Base-by-base conservation (phyloP, 345 rosid species). In the Eucalyptus albens region DNA sequence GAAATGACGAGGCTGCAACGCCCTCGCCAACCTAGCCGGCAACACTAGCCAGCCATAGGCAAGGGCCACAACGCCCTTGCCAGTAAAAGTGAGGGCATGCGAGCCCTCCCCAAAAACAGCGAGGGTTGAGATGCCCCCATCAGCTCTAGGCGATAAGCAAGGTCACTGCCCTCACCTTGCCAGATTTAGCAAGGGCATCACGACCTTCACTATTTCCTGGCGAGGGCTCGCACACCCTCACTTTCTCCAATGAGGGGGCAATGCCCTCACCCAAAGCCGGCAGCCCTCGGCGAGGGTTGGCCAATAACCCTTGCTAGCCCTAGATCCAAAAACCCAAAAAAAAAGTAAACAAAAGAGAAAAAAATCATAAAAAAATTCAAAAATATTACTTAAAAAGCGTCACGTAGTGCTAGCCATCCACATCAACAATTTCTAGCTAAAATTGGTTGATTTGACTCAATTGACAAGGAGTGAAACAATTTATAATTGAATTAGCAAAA, bases 1-100 rank as follows among this genome's bases (percentile, higher is more conserved):
- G 2, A 51, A 51, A 51, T 0, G 0, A 51, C 22, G 0, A 51
- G 21, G 55, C 2, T 0, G 1, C 4, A 0, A 51, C 0, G 4
- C 55, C 55, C 55, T 49, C 1, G 0, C 50, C 6, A 49, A 49
- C 15, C 2, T 13, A 0, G 6, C 15, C 1, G 1, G 0, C 6
- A 49, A 4, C 50, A 49, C 2, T 13, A 49, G 50, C 50, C 0
- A 49, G 15, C 15, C 50, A 13, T 49, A 49, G 6, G 50, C 50
- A 49, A 49, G 50, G 50, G 6, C 50, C 50, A 49, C 6, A 0
- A 49, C 0, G 0, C 15, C 50, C 4, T 37, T 4, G 40, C 40
- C 40, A 4, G 1, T 37, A 37, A 37, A 37, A 49, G 55, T 51
- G 55, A 51, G 9, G 21, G 4, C 22, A 0, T 1, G 1, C 4